Percentiles rank a stretch among this genome's conserved stretches.
phyloP scores from a whole-genome alignment of 371 early-diverging fungal species.

The Mucor saturninus region DNA sequence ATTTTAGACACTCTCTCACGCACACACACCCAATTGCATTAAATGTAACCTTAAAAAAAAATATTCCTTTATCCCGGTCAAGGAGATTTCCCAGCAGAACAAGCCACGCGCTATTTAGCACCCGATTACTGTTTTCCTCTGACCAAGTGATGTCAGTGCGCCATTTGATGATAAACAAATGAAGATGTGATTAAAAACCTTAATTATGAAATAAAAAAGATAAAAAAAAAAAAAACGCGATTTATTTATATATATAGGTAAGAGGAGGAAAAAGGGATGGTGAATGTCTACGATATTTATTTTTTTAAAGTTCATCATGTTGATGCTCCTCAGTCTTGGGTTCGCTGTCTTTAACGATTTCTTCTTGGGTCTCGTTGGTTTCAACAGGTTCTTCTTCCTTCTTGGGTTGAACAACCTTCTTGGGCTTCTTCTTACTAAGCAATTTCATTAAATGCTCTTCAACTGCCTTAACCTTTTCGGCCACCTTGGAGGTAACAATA shows the following conservation, averaged over 20 bases:
- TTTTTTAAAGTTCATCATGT: slow-evolving; percentile 21
- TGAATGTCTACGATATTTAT: neutral
- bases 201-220: no score
- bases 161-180: no score
- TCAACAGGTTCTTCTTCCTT: slow-evolving; percentile 9
- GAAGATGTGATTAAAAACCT: no score
- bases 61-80: slow-evolving; percentile 5
- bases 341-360: neutral
- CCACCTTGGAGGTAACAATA: slow-evolving; percentile 61
- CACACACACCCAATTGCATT: neutral
- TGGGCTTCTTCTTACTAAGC: slow-evolving; percentile 67
- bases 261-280: slow-evolving; percentile 33
- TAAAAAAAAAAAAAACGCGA: slow-evolving; percentile 7
- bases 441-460: slow-evolving; percentile 58
- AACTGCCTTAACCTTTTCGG: slow-evolving; percentile 47
- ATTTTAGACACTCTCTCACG: no score
- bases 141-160: no score
- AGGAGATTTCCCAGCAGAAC: neutral
- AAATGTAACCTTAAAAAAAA: neutral
- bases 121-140: no score
- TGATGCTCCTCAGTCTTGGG: slow-evolving; percentile 11
- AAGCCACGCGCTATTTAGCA: no score
- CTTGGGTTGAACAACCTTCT: slow-evolving; percentile 21
- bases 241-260: slow-evolving; percentile 37
- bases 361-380: slow-evolving; percentile 4